Evolutionary conservation across 805 yeast species (phyloP), one percentile per base, ranked within the genome.

Genomic region (Metschnikowia colocasiae): DNA sequence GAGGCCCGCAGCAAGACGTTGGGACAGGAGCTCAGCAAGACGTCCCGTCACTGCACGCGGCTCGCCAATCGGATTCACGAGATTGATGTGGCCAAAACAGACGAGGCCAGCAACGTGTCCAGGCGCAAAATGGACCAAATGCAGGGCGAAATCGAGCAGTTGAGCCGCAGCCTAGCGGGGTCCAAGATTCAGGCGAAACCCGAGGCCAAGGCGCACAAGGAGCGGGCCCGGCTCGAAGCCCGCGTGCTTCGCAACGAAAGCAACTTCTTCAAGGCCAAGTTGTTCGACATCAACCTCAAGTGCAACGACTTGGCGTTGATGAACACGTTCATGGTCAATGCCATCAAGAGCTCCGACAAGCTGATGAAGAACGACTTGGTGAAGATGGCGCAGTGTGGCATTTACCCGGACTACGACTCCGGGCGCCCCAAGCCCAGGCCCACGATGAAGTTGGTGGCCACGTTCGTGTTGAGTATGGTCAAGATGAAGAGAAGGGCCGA

Each of bases 191-290:
- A 68, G 9, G 22, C 47, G 4, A 31, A 38, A 13, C 7, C 39
- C 22, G 36, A 20, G 9, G 27, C 16, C n/a, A 35, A n/a, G 12
- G n/a, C 23, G 16, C 33, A 41, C 8, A 22, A 12, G 18, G 20
- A 12, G 6, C 26, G 40, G 40, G 35, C 26, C 10, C 23, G 18
- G 15, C 4, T 40, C 9, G 43, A 50, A 27, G 26, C 36, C 2
- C 37, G 55, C 7, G 54, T 67, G 12, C 58, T 69, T 29, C 69
- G 69, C 38, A 65, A 66, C 40, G 79, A 78, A 57, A 61, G 71
- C 50, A 71, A 71, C 29, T 69, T 75, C 46, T 75, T 72, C 59
- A 72, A 65, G 53, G 73, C 80, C 44, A 76, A 73, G 54, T 62
- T 78, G 40, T 71, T 71, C 39, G 81, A 79, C 47, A 59, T 72